Base-by-base conservation (phyloP, 2,329 filamentous ascomycete genomes). In the Alternaria panax region DNA sequence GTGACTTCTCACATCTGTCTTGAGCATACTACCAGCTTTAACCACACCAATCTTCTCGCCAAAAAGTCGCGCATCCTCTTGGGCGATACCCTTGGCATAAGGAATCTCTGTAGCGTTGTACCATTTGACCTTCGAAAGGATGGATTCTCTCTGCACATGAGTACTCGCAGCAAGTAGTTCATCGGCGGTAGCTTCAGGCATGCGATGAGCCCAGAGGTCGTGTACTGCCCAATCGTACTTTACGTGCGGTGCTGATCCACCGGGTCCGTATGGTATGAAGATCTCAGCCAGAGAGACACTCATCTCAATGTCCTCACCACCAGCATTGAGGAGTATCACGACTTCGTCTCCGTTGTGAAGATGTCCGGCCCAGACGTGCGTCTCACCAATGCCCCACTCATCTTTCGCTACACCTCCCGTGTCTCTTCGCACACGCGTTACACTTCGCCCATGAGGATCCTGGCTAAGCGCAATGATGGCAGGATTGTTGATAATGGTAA, bases 401-500 rank as follows among this genome's bases (percentile, higher is more conserved):
- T 72, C 68, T 36, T 69, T 66, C 16, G 65, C 60, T 4, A 67
- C 63, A 9, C 59, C 62, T 14, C 55, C 51, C 7, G 63, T 70
- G 43, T 70, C 63, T 22, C 59, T 50, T 41, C 64, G 57, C 7
- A 72, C 68, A 16, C 68, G 66, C 14, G 68, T 72, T 7, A 69
- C 65, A 12, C 62, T 65, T 4, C 69, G 57, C 11, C 66, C 69
- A 46, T 70, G 68, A 2, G 69, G 66, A 18, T 72, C 68, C 16
- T 72, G 69, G 38, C 65, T 72, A 6, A 72, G 60, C 12, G 69
- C 68, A 14, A 72, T 68, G 20, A 72, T 69, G n/a, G 69, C 69
- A 1, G 68, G 69, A 43, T 80, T 80, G 48, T 75, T 78, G 27
- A 80, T 69, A 5, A 82, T 79, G 3, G 70, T 73, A 12, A 84